Evolutionary conservation across 1,284 basidiomycete genomes (phyloP), one percentile per base, ranked within the genome.

Genomic region (Chondrostereum purpureum): DNA sequence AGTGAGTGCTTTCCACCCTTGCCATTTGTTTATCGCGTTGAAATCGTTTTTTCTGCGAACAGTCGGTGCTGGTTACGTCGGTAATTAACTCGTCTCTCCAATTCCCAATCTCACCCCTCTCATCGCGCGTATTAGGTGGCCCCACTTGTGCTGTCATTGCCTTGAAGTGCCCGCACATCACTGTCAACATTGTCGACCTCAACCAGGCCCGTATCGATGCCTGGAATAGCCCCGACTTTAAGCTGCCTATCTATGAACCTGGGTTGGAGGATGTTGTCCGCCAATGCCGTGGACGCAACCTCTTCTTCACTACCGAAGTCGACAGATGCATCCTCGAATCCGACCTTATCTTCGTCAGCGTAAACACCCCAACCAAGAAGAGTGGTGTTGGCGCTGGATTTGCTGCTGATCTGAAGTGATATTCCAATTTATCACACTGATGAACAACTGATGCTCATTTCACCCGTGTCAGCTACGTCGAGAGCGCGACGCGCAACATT

Each of bases 301-400:
- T 99, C 52, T 97, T 97, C 75, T 99, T 99, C 77, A 89, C 88
- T 20, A 95, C 92, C 43, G 86, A 98, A 55, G 89, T 99, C 56
- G 93, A 98, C 70, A 84, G 84, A 62, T 91, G 75, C 47, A 97
- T 99, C 64, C 77, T 73, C 53, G 92, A 95, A 66, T 94, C 95
- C 31, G 93, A 99, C 56, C 76, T 91, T 49, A 88, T 90, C 63
- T 90, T 90, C 60, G 88, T 91, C 59, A 86, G 81, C 50, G 88
- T 94, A 60, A 98, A 98, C 74, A 99, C 96, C 22, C 95, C 96
- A 39, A 99, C 96, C 50, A 99, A 99, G 78, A 97, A 95, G 77
- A 81, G 78, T 39, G 96, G 95, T 68, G 86, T 99, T 47, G 96
- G 96, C 57, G 93, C 93, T 53, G 95, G 95, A 50, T 97, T 88